These are phyloP conservation scores for Lasiodiplodia gonubiensis DNA, from an alignment of 2,329 filamentous ascomycete species.

Conservation along the genomic window DNA sequence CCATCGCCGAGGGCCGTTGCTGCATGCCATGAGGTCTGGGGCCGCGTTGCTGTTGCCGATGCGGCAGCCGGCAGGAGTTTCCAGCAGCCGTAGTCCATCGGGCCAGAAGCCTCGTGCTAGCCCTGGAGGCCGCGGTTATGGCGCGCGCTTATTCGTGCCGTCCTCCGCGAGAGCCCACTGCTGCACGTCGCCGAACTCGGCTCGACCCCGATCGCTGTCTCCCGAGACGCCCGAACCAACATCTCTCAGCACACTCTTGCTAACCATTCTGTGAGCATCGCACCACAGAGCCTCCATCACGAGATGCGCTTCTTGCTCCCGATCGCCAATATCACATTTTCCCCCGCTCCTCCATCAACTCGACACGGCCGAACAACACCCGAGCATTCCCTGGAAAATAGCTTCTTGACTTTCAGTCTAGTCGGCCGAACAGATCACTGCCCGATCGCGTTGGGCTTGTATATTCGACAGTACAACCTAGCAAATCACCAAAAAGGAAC, in stretches of 20 bases:
- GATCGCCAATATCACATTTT: neutral
- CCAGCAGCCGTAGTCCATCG: neutral
- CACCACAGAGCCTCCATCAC: neutral
- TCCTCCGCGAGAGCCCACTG: conserved; percentile 2
- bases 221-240: conserved; percentile 1
- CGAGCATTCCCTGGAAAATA: conserved; percentile 6
- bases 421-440: neutral
- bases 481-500: neutral
- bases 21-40: neutral
- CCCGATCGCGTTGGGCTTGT: neutral
- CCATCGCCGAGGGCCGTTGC: neutral
- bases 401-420: no score
- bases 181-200: conserved; percentile 12
- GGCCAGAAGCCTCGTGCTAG: neutral
- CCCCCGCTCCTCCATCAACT: neutral
- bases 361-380: conserved; percentile 8
- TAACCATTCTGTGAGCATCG: neutral
- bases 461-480: neutral
- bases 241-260: neutral
- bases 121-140: neutral
- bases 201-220: neutral
- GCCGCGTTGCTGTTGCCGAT: neutral
- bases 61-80: conserved; percentile 17
- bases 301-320: neutral
- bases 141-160: conserved; percentile 4